phyloP scores from a whole-genome alignment of 2,329 filamentous ascomycete species.

The Exophiala sp. region DNA sequence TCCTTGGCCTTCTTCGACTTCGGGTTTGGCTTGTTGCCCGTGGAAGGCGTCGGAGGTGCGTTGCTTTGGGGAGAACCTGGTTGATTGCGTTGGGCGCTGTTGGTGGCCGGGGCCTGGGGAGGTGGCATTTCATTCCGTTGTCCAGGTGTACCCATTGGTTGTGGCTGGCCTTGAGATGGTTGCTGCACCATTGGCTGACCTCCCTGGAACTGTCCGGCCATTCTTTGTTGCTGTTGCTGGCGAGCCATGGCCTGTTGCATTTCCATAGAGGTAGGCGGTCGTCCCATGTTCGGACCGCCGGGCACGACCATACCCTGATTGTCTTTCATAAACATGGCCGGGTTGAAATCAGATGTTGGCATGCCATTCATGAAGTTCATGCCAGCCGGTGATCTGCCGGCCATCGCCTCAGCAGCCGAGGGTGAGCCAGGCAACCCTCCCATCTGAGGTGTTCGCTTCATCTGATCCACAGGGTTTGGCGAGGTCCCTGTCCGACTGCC shows the following conservation, averaged over 20 bases:
- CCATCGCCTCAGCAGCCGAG: constrained; percentile 55
- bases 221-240: constrained; percentile 35
- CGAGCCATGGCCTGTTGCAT: constrained; percentile 38
- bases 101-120: constrained; percentile 44
- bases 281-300: constrained; percentile 56
- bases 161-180: constrained; percentile 41
- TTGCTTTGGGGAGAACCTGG: constrained; percentile 44
- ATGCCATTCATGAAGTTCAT: constrained; percentile 54
- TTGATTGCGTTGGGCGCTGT: constrained; percentile 40
- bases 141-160: constrained; percentile 54
- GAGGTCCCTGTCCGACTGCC: constrained; percentile 57
- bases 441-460: constrained; percentile 62
- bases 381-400: constrained; percentile 59
- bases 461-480: constrained; percentile 60
- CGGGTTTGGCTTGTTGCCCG: constrained; percentile 56
- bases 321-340: constrained; percentile 45
- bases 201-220: constrained; percentile 35
- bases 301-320: constrained; percentile 40
- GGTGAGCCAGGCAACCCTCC: constrained; percentile 56
- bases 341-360: constrained; percentile 38
- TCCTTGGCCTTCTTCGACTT: constrained; percentile 58
- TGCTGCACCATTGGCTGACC: constrained; percentile 50
- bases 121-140: constrained; percentile 54
- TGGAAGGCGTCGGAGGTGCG: constrained; percentile 61
- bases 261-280: constrained; percentile 50